Evolutionary conservation across 2,329 filamentous ascomycete species (phyloP).

Genomic region (Paracorniculantispora psalliotae): DNA sequence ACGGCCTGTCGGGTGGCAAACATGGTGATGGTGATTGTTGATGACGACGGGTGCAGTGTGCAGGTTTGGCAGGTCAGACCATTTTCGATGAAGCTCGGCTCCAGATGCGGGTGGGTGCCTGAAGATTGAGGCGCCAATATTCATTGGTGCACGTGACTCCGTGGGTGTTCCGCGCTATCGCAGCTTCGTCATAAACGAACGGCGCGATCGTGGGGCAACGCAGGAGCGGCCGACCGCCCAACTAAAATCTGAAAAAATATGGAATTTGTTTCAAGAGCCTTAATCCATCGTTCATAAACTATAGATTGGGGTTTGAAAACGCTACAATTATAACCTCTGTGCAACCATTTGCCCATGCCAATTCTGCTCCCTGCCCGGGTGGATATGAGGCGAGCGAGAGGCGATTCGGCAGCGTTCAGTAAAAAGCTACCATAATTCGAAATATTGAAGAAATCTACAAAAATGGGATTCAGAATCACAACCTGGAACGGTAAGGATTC

Average conservation of each 20-base stretch:
- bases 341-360: background rate
- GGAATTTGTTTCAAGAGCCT: background rate
- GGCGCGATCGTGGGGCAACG: conserved; percentile 11
- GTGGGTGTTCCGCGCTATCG: conserved; percentile 6
- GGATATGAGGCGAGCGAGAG: background rate
- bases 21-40: conserved; percentile 44
- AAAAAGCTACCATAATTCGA: background rate
- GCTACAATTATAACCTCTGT: background rate
- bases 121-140: conserved; percentile 10
- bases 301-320: background rate
- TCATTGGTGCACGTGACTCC: conserved; percentile 11
- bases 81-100: conserved; percentile 31
- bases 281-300: background rate
- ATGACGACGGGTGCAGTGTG: conserved; percentile 22
- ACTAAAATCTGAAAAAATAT: background rate
- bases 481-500: conserved; percentile 68
- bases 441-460: conserved; percentile 17
- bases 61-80: conserved; percentile 29
- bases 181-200: background rate
- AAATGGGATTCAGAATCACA: conserved; percentile 74
- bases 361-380: background rate
- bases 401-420: background rate
- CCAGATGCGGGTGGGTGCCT: conserved; percentile 18
- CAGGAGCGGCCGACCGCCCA: background rate
- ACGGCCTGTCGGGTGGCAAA: conserved; percentile 57